Evolutionary conservation across 2,329 filamentous ascomycete species (phyloP).

Genomic region (Ascochyta lentis): DNA sequence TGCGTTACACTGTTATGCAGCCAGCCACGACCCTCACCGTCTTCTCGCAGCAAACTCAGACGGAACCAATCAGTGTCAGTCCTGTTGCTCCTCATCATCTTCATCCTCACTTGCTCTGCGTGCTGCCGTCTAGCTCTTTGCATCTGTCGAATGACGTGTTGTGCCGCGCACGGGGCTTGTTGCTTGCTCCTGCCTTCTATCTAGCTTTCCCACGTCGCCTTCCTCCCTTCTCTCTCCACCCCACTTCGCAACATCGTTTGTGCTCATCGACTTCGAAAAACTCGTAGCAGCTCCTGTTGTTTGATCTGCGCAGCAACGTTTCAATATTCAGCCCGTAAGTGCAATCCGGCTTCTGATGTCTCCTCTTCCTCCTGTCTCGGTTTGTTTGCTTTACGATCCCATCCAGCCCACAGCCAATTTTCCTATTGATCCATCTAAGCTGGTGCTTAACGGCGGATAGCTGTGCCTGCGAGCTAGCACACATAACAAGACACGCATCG

Average conservation of each 20-base stretch:
- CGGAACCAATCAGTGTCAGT: background rate
- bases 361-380: background rate
- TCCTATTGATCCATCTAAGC: background rate
- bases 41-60: background rate
- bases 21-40: constrained; percentile 4
- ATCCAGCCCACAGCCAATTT: background rate
- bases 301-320: background rate
- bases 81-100: constrained; percentile 8
- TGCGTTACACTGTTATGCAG: constrained; percentile 1
- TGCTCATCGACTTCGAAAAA: background rate
- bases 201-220: constrained; percentile 1
- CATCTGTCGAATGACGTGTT: constrained; percentile 1
- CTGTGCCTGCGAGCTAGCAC: background rate
- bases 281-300: background rate
- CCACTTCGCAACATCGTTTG: background rate
- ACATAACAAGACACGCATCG: background rate
- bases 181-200: constrained; percentile 22
- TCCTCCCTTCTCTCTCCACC: background rate
- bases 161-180: constrained; percentile 17
- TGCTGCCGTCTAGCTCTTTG: background rate
- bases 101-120: constrained; percentile 3
- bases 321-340: background rate
- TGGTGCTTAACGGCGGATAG: background rate
- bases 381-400: background rate
- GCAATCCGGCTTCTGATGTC: background rate